These are phyloP conservation scores for Plasmodium adleri DNA, from an alignment of 169 alveolate species.

Conservation along the genomic window DNA sequence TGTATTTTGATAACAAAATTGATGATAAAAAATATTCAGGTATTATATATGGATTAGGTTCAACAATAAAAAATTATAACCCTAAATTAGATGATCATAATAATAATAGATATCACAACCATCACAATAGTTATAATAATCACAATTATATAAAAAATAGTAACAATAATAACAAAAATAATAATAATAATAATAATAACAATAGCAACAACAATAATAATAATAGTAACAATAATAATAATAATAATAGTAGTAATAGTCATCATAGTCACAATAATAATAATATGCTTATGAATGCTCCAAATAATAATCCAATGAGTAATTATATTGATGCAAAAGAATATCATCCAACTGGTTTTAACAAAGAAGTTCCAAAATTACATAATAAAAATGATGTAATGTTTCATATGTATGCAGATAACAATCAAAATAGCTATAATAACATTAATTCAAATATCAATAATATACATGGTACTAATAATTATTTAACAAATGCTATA, in stretches of 20 bases:
- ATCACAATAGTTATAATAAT: conserved; percentile 7
- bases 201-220: background rate
- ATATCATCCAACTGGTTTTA: conserved; percentile 19
- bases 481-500: background rate
- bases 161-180: background rate
- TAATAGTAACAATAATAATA: background rate
- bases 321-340: conserved; percentile 30
- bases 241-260: conserved; percentile 1
- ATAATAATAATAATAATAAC: background rate
- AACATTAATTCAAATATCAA: conserved; percentile 9
- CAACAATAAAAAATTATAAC: conserved; percentile 77
- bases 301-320: conserved; percentile 7
- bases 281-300: conserved; percentile 8
- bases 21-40: conserved; percentile 89
- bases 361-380: conserved; percentile 43
- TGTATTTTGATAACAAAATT: conserved; percentile 88
- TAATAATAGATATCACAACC: conserved; percentile 3
- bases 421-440: conserved; percentile 53
- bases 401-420: conserved; percentile 40
- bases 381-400: conserved; percentile 51
- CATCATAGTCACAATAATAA: conserved; percentile 6
- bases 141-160: conserved; percentile 13
- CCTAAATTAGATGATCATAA: conserved; percentile 47
- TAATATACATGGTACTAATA: background rate
- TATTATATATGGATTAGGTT: conserved; percentile 90